A percentile compares a stretch with the other conserved stretches of the same genome.
These are phyloP conservation scores for Nadsonia starkeyi-henricii DNA, from an alignment of 1,139 yeast genomes.

Conservation along the genomic window DNA sequence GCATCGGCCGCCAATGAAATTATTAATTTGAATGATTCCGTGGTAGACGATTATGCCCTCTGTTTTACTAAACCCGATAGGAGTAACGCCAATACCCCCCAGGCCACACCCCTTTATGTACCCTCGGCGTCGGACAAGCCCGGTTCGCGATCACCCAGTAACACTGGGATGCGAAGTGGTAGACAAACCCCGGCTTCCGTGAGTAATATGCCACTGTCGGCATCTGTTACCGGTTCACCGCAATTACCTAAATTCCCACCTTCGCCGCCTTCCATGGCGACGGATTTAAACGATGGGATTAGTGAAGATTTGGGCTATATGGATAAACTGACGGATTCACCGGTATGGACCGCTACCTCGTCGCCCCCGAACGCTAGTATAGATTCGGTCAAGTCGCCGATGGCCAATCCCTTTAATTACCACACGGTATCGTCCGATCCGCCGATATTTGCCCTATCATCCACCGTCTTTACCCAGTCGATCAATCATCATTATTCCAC, in stretches of 20 bases:
- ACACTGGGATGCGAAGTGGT: no score
- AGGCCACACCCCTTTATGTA: background rate
- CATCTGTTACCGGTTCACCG: no score
- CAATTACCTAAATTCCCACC: background rate
- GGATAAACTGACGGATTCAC: background rate
- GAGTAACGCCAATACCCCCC: background rate
- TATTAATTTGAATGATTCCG: background rate
- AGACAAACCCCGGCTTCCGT: no score
- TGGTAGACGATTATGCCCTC: background rate
- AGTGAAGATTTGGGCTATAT: background rate
- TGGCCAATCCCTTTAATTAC: slow-evolving; percentile 1
- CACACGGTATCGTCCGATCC: slow-evolving; percentile 6
- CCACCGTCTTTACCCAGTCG: slow-evolving; percentile 18
- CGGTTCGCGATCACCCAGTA: background rate
- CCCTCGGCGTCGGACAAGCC: background rate
- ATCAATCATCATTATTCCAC: slow-evolving; percentile 23
- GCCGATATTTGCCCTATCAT: slow-evolving; percentile 16
- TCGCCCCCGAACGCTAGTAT: no score
- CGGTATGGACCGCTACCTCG: no score
- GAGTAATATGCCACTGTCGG: no score
- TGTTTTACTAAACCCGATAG: background rate
- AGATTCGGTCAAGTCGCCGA: no score
- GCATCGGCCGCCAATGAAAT: no score
- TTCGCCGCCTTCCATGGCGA: background rate
- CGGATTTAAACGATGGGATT: background rate